These are phyloP conservation scores for Viola odorata DNA, from an alignment of 345 rosid genomes.

Conservation along the genomic window DNA sequence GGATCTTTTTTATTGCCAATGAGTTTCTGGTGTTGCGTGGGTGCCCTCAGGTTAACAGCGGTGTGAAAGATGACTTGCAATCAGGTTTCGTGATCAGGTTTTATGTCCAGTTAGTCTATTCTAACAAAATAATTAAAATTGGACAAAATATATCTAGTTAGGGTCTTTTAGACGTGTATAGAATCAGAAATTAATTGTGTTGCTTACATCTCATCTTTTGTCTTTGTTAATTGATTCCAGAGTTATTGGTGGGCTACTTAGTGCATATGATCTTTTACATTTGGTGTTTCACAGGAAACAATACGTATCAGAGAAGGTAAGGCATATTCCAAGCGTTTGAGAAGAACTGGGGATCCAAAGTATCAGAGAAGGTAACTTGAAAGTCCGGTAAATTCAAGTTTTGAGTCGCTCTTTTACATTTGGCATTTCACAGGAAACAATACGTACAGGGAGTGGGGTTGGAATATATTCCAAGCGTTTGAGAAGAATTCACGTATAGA, in stretches of 20 bases:
- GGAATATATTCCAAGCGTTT: conserved; percentile 95
- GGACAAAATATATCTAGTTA: not conserved
- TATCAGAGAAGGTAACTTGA: no score
- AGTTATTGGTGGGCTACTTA: conserved; percentile 98
- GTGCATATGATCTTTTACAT: conserved; percentile 95
- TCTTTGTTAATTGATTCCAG: conserved; percentile 27
- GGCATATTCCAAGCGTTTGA: no score
- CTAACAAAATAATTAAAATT: not conserved
- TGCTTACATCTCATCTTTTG: not conserved
- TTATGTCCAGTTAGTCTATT: conserved; percentile 35
- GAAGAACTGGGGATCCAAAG: no score
- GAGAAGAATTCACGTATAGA: conserved; percentile 84
- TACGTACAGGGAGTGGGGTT: conserved; percentile 98
- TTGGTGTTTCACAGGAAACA: no score
- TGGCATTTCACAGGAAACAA: conserved; percentile 93
- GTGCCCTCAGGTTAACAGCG: conserved; percentile 62
- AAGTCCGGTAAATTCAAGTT: no score
- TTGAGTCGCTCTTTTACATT: conserved; percentile 90
- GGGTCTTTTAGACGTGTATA: not conserved
- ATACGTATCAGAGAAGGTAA: no score
- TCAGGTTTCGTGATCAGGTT: conserved; percentile 77
- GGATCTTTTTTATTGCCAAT: no score
- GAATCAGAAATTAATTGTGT: not conserved
- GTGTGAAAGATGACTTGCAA: conserved; percentile 77
- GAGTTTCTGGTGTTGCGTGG: not conserved